phyloP scores from a whole-genome alignment of 371 early-diverging fungal genomes.

The Rhizomucor pusillus region DNA sequence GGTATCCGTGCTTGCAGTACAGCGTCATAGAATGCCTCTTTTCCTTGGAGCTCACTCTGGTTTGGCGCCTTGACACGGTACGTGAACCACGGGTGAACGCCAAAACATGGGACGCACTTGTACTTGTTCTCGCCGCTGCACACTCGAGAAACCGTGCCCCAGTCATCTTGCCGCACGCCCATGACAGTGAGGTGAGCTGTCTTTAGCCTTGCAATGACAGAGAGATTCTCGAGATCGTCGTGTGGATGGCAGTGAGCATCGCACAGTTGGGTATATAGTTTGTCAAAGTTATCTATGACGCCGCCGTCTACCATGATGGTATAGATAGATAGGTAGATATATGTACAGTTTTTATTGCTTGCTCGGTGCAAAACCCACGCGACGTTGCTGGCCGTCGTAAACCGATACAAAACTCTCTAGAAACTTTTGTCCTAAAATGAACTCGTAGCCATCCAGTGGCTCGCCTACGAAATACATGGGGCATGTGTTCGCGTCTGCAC shows the following conservation, averaged over 20 bases:
- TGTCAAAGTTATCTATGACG: neutral
- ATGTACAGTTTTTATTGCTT: neutral
- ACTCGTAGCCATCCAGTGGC: neutral
- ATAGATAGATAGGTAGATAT: neutral
- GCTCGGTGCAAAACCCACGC: too few relatives aligned
- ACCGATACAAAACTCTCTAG: too few relatives aligned
- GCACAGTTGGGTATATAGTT: constrained; percentile 16
- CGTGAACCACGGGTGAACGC: constrained; percentile 50
- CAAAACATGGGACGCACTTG: constrained; percentile 44
- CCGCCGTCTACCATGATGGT: neutral
- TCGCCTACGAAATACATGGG: neutral
- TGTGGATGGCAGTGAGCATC: constrained; percentile 54
- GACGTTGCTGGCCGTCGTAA: too few relatives aligned
- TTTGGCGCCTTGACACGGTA: constrained; percentile 25
- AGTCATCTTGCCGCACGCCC: constrained; percentile 50
- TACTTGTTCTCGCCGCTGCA: constrained; percentile 12
- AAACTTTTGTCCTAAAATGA: too few relatives aligned
- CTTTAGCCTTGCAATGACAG: constrained; percentile 25
- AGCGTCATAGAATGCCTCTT: constrained; percentile 21
- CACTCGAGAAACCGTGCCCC: constrained; percentile 36
- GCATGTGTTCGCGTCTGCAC: neutral
- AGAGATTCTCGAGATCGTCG: constrained; percentile 29
- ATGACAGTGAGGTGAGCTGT: constrained; percentile 47
- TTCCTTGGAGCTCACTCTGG: neutral
- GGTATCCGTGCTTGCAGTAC: constrained; percentile 20